Evolutionary conservation across 2,329 filamentous ascomycete species (phyloP).

Genomic region (Cladosporium colombiae): DNA sequence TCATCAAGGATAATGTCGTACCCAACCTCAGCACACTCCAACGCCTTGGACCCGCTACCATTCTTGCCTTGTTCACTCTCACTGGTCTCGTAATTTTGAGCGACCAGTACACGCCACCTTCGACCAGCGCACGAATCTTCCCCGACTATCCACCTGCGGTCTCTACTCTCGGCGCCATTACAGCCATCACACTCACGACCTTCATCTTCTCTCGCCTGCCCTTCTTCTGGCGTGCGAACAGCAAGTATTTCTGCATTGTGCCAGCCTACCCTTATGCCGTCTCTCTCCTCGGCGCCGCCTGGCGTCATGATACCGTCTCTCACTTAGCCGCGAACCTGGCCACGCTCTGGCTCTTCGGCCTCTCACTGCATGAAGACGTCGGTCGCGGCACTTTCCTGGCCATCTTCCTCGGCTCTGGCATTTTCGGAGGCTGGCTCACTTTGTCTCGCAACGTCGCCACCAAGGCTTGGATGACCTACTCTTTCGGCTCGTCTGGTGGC

Average conservation of each 20-base stretch:
- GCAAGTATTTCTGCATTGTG: slow-evolving; percentile 66
- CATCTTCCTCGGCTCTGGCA: slow-evolving; percentile 63
- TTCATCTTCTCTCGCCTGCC: slow-evolving; percentile 64
- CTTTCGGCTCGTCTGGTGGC: slow-evolving; percentile 68
- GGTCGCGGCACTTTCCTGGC: slow-evolving; percentile 69
- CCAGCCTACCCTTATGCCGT: slow-evolving; percentile 65
- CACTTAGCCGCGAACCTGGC: slow-evolving; percentile 68
- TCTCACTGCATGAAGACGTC: slow-evolving; percentile 67
- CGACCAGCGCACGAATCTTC: slow-evolving; percentile 54
- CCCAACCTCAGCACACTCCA: slow-evolving; percentile 37
- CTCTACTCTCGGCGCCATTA: slow-evolving; percentile 64
- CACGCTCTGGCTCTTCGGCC: slow-evolving; percentile 66
- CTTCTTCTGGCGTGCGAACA: slow-evolving; percentile 65
- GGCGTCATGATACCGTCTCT: slow-evolving; percentile 65
- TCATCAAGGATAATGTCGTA: slow-evolving; percentile 37
- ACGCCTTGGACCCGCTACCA: slow-evolving; percentile 49
- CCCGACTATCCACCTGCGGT: slow-evolving; percentile 63
- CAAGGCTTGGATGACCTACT: slow-evolving; percentile 49
- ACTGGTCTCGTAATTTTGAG: slow-evolving; percentile 48
- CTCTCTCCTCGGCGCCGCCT: slow-evolving; percentile 63
- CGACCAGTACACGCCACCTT: slow-evolving; percentile 53
- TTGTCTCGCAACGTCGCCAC: slow-evolving; percentile 51
- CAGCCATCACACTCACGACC: slow-evolving; percentile 60
- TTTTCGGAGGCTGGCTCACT: slow-evolving; percentile 60
- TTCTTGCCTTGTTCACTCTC: slow-evolving; percentile 42